Percentiles rank a stretch among this genome's conserved stretches.
Evolutionary conservation across 1,284 basidiomycete genomes (phyloP).

Genomic region (Apiotrichum mycotoxinovorans): DNA sequence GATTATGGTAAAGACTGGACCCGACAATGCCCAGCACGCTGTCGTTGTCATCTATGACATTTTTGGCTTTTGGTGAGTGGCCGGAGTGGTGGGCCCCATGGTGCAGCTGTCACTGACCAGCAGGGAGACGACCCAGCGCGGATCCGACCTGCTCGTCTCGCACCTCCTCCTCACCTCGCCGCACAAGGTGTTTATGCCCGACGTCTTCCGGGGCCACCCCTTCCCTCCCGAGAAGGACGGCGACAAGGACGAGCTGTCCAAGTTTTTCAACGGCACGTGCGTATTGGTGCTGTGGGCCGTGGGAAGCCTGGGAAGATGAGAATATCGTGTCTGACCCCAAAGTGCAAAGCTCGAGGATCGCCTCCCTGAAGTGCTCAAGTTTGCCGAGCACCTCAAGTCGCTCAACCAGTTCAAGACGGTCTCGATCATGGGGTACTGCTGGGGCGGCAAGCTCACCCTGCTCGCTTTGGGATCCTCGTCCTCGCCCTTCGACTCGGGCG

Average conservation of each 20-base stretch:
- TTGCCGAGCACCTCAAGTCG: conserved; percentile 30
- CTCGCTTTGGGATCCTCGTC: conserved; percentile 23
- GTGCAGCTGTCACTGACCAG: too few species aligned
- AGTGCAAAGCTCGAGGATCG: conserved; percentile 41
- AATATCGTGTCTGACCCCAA: conserved; percentile 8
- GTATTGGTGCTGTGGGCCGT: conserved; percentile 4
- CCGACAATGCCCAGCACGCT: conserved; percentile 35
- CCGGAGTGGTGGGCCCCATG: too few species aligned
- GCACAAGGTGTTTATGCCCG: conserved; percentile 38
- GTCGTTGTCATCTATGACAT: conserved; percentile 45
- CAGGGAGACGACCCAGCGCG: conserved; percentile 43
- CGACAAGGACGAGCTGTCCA: conserved; percentile 34
- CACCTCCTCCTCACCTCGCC: conserved; percentile 30
- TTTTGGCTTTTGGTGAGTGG: conserved; percentile 43
- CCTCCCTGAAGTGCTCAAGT: conserved; percentile 38
- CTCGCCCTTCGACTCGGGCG: conserved; percentile 30
- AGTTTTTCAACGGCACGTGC: conserved; percentile 42
- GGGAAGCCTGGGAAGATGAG: too few species aligned
- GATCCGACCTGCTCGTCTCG: conserved; percentile 35
- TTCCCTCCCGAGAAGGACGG: conserved; percentile 44
- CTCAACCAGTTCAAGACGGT: conserved; percentile 28
- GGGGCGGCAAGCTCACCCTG: conserved; percentile 42
- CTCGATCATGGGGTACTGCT: conserved; percentile 42
- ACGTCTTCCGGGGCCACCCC: conserved; percentile 39
- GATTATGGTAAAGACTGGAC: conserved; percentile 29